Percentiles rank a stretch among this genome's conserved stretches.
These are phyloP conservation scores for Pseudogymnoascus sp. DNA, from an alignment of 2,329 filamentous ascomycete genomes.

Conservation along the genomic window DNA sequence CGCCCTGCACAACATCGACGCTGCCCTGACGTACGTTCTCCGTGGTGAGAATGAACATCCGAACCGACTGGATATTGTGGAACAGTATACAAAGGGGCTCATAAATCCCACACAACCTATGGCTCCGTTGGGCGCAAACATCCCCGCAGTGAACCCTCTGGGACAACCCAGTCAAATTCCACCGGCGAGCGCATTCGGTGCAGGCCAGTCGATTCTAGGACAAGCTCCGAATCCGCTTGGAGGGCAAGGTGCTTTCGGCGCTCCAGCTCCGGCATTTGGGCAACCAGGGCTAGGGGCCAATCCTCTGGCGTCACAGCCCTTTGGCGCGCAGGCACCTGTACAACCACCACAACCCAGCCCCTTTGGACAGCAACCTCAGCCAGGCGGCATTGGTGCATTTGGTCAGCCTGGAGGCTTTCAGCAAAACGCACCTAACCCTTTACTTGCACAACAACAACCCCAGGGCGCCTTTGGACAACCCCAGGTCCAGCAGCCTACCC, in stretches of 20 bases:
- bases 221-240: slow-evolving; percentile 31
- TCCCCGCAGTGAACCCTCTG: slow-evolving; percentile 26
- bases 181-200: slow-evolving; percentile 34
- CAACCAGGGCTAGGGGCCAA: slow-evolving; percentile 4
- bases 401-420: slow-evolving; percentile 26
- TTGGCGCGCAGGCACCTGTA: slow-evolving; percentile 22
- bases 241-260: slow-evolving; percentile 29
- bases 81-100: slow-evolving; percentile 38
- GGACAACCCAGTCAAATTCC: slow-evolving; percentile 23
- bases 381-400: slow-evolving; percentile 18
- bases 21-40: slow-evolving; percentile 64
- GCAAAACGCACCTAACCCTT: slow-evolving; percentile 30
- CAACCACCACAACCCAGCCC: slow-evolving; percentile 30
- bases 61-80: slow-evolving; percentile 63
- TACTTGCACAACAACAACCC: slow-evolving; percentile 18
- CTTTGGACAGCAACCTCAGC: slow-evolving; percentile 40
- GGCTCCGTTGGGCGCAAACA: not conserved
- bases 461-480: not conserved
- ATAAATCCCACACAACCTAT: not conserved
- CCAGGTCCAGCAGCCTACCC: not conserved
- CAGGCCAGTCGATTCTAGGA: slow-evolving; percentile 32
- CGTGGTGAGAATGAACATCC: slow-evolving; percentile 64
- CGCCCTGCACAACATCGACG: slow-evolving; percentile 62
- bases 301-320: slow-evolving; percentile 15
- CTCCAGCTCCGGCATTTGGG: slow-evolving; percentile 14